phyloP scores from a whole-genome alignment of 2,329 filamentous ascomycete genomes.

The Clonostachys rosea region DNA sequence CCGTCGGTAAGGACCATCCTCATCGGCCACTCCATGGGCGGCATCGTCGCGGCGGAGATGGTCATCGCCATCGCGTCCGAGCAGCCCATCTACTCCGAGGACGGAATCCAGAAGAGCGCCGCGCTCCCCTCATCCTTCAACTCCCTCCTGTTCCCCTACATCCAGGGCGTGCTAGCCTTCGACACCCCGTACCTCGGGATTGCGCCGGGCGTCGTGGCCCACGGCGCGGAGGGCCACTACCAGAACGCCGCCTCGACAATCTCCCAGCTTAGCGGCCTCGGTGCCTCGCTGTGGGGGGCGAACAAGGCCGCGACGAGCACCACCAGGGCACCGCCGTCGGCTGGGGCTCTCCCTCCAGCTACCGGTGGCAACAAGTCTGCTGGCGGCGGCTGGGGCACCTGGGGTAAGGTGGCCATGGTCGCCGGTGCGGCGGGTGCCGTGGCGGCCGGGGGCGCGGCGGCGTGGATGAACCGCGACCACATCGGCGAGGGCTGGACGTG shows the following conservation, averaged over 20 bases:
- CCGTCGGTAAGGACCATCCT: slow-evolving; percentile 79
- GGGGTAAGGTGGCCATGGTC: slow-evolving; percentile 81
- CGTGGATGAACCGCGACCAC: slow-evolving; percentile 80
- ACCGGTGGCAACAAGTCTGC: slow-evolving; percentile 8
- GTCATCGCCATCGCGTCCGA: slow-evolving; percentile 66
- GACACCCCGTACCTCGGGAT: slow-evolving; percentile 91
- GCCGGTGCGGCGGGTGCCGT: slow-evolving; percentile 82
- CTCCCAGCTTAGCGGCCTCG: slow-evolving; percentile 62
- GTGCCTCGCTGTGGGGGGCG: slow-evolving; percentile 63
- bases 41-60: slow-evolving; percentile 90
- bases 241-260: slow-evolving; percentile 63
- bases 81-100: slow-evolving; percentile 43
- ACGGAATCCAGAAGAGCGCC: slow-evolving; percentile 26
- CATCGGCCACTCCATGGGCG: slow-evolving; percentile 85
- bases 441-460: slow-evolving; percentile 75
- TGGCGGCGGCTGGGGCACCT: slow-evolving; percentile 61
- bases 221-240: slow-evolving; percentile 83
- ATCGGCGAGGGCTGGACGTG: slow-evolving; percentile 73
- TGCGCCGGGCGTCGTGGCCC: slow-evolving; percentile 75
- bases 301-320: slow-evolving; percentile 29
- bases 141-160: slow-evolving; percentile 84
- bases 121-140: slow-evolving; percentile 33
- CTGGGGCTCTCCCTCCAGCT: slow-evolving; percentile 17
- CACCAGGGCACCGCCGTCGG: slow-evolving; percentile 5
- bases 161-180: slow-evolving; percentile 86